Evolutionary conservation across 2,329 filamentous ascomycete species (phyloP), one percentile per base, ranked within the genome.

Genomic region (Didymella sp.): DNA sequence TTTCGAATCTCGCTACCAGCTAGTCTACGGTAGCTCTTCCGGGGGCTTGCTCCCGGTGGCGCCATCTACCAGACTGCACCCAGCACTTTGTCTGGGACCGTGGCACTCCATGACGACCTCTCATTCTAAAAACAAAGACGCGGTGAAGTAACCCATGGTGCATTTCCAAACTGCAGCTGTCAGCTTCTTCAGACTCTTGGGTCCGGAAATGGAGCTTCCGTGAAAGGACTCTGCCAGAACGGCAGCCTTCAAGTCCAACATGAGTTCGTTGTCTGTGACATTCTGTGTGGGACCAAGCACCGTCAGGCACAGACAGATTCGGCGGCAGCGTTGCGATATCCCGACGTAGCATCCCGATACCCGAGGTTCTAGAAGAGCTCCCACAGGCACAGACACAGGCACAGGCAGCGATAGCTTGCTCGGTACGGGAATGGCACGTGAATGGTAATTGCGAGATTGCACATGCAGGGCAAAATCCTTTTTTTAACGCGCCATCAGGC

Each of bases 361-460:
- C 54, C 48, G 54, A 49, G 54, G 43, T 52, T 57, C 54, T 51
- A 52, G 43, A 48, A 57, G 37, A 22, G 19, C 9, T 38, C 35
- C 11, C 35, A 22, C 35, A 38, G 35, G 33, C 33, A 38, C 35
- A 30, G 7, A 12, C 7, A 22, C 19, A 22, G 35, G 30, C 21
- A 41, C 45, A 7, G 38, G 13, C 11, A 25, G 17, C n/a, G n/a
- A 17, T 21, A 24, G n/a, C 27, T 21, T 41, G 48, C 28, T 31
- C 31, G 43, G 28, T 25, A 25, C 25, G 22, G 46, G 7, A 31
- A 24, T 30, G 43, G 28, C 19, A 25, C 25, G 22, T 40, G 7
- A 31, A 24, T 30, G 37, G 42, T 21, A 45, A 40, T 43, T 51
- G 38, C 27, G 38, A 43, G 25, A 35, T 48, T 43, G 47, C 42